These are phyloP conservation scores for Glycyrrhiza uralensis DNA, from an alignment of 306 rosid genomes.

Conservation along the genomic window DNA sequence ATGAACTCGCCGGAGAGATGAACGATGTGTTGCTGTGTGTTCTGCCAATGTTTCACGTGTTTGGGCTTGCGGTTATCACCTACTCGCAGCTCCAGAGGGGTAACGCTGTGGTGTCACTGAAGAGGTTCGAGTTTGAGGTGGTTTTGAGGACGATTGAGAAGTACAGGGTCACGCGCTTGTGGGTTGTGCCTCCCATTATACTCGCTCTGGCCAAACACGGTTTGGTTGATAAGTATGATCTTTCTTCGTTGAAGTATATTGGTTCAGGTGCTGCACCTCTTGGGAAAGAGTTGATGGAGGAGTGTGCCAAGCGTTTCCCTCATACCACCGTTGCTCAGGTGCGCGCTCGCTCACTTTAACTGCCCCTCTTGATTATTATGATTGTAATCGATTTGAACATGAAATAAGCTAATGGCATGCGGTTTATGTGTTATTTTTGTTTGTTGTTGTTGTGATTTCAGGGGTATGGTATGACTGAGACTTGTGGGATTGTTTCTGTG, in stretches of 20 bases:
- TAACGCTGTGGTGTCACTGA: conserved; percentile 53
- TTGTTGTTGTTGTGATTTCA: conserved; percentile 30
- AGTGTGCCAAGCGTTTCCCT: conserved; percentile 59
- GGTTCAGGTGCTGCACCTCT: conserved; percentile 97
- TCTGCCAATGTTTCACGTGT: conserved; percentile 85
- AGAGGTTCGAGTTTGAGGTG: conserved; percentile 56
- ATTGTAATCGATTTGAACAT: not conserved
- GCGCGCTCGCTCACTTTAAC: too few relatives aligned
- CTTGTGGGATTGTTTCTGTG: conserved; percentile 62
- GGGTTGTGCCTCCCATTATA: conserved; percentile 87
- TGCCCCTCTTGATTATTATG: too few relatives aligned
- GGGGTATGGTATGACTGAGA: conserved; percentile 98
- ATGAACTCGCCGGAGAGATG: conserved; percentile 35
- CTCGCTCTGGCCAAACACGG: conserved; percentile 70
- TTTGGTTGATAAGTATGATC: conserved; percentile 59
- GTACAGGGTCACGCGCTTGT: conserved; percentile 61
- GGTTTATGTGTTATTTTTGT: not conserved
- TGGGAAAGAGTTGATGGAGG: conserved; percentile 83
- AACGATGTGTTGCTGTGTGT: conserved; percentile 55
- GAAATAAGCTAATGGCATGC: not conserved
- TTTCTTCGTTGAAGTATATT: conserved; percentile 58
- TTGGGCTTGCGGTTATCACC: conserved; percentile 54
- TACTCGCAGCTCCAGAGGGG: conserved; percentile 70
- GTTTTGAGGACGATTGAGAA: conserved; percentile 57
- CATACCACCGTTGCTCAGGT: conserved; percentile 61